Evolutionary conservation across 495 filamentous ascomycete genomes (phyloP).

Genomic region (Penicillium mononematosum): DNA sequence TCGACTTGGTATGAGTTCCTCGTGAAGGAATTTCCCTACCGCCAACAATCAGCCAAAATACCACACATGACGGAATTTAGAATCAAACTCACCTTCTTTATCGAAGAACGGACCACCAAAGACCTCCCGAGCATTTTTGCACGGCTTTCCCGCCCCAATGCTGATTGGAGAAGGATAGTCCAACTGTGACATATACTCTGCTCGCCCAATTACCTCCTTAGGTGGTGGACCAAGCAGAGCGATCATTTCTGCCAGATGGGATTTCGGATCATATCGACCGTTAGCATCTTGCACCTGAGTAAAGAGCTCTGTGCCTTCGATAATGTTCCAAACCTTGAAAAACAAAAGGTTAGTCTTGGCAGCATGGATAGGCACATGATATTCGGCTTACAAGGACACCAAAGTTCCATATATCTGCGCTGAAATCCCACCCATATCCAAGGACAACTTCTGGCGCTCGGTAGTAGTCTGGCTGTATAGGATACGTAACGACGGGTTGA

Average conservation of each 20-base stretch:
- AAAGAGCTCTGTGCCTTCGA: conserved; percentile 50
- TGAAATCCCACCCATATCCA: conserved; percentile 42
- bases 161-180: too few relatives aligned
- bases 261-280: conserved; percentile 35
- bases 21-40: conserved; percentile 31
- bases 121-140: too few relatives aligned
- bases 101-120: too few relatives aligned
- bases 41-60: conserved; percentile 15
- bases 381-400: conserved; percentile 46
- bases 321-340: conserved; percentile 45
- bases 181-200: too few relatives aligned
- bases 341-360: conserved; percentile 4
- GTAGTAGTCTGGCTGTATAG: conserved; percentile 46
- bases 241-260: conserved; percentile 49
- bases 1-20: conserved; percentile 28
- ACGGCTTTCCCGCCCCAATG: too few relatives aligned
- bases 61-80: too few relatives aligned
- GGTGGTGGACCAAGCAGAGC: conserved; percentile 48
- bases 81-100: too few relatives aligned
- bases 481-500: conserved; percentile 3
- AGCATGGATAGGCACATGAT: too few relatives aligned
- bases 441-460: conserved; percentile 48
- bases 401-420: conserved; percentile 48
- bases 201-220: neutral
- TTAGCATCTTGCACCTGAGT: conserved; percentile 33